These are phyloP conservation scores for Pythium apleroticum DNA, from an alignment of 352 stramenopile genomes.

Conservation along the genomic window DNA sequence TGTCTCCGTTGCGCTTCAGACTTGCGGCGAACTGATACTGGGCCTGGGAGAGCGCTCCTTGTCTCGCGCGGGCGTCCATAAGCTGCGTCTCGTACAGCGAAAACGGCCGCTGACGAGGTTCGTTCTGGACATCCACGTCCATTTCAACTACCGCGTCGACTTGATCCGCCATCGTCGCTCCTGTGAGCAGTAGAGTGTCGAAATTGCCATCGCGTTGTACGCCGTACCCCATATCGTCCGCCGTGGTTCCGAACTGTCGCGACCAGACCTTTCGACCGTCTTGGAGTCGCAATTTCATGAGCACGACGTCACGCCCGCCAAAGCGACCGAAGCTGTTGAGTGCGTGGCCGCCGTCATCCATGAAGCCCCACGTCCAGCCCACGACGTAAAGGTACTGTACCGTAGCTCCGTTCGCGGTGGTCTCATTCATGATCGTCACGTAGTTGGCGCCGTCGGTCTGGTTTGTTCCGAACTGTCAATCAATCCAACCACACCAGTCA, in stretches of 20 bases:
- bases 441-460: constrained; percentile 56
- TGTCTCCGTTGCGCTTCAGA: constrained; percentile 49
- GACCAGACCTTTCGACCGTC: constrained; percentile 59
- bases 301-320: constrained; percentile 64
- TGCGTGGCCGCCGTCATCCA: constrained; percentile 68
- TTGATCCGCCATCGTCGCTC: constrained; percentile 43
- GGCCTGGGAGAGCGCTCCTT: constrained; percentile 11
- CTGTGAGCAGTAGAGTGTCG: constrained; percentile 54
- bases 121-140: constrained; percentile 35
- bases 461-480: constrained; percentile 45
- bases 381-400: constrained; percentile 55
- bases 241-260: constrained; percentile 71
- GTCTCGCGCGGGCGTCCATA: constrained; percentile 43
- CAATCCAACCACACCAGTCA: background rate
- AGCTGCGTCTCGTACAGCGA: constrained; percentile 51
- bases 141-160: constrained; percentile 47
- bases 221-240: constrained; percentile 62
- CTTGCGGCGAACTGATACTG: constrained; percentile 60
- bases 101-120: constrained; percentile 39
- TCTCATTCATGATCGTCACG: constrained; percentile 56
- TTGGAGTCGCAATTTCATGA: constrained; percentile 49
- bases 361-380: constrained; percentile 64
- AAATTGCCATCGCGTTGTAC: constrained; percentile 47
- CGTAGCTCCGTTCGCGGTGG: constrained; percentile 1
- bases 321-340: constrained; percentile 73